These are phyloP conservation scores for Pseudogymnoascus sp. DNA, from an alignment of 2,329 filamentous ascomycete genomes.

Conservation along the genomic window DNA sequence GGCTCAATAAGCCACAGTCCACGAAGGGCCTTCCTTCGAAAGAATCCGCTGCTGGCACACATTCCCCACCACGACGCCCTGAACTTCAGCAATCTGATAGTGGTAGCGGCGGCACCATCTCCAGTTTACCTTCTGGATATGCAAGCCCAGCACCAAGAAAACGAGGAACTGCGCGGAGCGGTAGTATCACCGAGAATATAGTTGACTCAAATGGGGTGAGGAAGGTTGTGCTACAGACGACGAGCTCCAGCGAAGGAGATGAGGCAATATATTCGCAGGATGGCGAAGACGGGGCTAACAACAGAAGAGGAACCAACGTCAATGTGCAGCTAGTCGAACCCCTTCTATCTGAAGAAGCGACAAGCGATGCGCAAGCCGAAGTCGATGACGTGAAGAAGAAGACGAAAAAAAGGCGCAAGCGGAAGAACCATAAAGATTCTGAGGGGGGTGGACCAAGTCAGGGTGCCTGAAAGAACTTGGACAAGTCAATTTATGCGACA, in stretches of 20 bases:
- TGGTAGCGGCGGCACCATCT: slow-evolving; percentile 23
- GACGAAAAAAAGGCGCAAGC: slow-evolving; percentile 4
- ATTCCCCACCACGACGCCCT: neutral
- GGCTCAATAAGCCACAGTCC: neutral
- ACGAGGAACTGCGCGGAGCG: slow-evolving; percentile 52
- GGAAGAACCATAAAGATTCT: neutral
- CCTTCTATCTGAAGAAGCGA: neutral
- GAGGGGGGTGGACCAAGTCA: neutral
- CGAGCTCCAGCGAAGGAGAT: slow-evolving; percentile 32
- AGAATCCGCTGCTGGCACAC: neutral
- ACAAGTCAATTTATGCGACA: neutral
- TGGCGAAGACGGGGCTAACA: neutral
- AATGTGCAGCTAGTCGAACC: neutral
- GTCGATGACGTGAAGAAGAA: slow-evolving; percentile 7
- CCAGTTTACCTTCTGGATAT: slow-evolving; percentile 24
- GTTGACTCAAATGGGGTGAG: slow-evolving; percentile 64
- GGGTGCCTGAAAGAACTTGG: neutral
- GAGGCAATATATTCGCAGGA: neutral
- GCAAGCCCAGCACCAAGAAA: slow-evolving; percentile 30
- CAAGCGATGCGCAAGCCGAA: neutral
- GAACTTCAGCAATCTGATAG: slow-evolving; percentile 8
- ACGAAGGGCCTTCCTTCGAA: neutral
- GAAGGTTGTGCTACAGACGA: slow-evolving; percentile 67
- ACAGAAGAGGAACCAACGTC: neutral
- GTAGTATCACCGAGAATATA: slow-evolving; percentile 72